Conservation (phyloP, 139 green algal species). For the Coelastrella sp. region DNA sequence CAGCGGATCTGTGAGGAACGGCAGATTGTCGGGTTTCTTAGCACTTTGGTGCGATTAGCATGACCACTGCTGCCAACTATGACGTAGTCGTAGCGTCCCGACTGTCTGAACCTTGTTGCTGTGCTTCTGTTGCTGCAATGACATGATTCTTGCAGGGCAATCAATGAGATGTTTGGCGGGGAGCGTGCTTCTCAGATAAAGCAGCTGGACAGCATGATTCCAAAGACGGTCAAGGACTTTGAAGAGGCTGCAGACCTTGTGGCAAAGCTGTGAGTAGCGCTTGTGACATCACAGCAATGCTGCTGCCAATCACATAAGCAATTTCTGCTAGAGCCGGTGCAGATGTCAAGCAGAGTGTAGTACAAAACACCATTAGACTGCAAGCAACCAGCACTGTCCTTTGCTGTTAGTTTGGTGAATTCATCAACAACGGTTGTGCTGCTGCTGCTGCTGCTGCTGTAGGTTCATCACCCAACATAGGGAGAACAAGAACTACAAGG, state of each 20-base stretch:
- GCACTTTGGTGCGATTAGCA: too few species aligned
- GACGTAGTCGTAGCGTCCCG: too few species aligned
- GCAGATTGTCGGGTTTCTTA: too few species aligned
- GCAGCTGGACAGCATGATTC: conserved; percentile 74
- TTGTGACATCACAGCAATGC: background rate
- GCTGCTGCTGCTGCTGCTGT: background rate
- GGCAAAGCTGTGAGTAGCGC: background rate
- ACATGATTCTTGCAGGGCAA: background rate
- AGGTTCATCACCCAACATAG: conserved; percentile 73
- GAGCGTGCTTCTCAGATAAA: conserved; percentile 1
- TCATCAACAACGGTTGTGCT: background rate
- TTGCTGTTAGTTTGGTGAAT: background rate
- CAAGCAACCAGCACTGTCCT: background rate
- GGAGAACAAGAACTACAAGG: conserved; percentile 74
- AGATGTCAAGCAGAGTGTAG: too few species aligned
- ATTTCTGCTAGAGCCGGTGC: too few species aligned
- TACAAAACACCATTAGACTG: background rate
- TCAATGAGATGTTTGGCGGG: conserved; percentile 80
- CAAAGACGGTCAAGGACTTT: conserved; percentile 81
- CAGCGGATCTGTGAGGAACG: too few species aligned
- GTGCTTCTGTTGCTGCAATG: conserved; percentile 36
- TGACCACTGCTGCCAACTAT: too few species aligned
- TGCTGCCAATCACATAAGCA: too few species aligned
- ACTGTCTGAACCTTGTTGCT: background rate
- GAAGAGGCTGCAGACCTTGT: conserved; percentile 67